phyloP scores from a whole-genome alignment of 768 basidiomycete species.

The Kwoniella dendrophila region DNA sequence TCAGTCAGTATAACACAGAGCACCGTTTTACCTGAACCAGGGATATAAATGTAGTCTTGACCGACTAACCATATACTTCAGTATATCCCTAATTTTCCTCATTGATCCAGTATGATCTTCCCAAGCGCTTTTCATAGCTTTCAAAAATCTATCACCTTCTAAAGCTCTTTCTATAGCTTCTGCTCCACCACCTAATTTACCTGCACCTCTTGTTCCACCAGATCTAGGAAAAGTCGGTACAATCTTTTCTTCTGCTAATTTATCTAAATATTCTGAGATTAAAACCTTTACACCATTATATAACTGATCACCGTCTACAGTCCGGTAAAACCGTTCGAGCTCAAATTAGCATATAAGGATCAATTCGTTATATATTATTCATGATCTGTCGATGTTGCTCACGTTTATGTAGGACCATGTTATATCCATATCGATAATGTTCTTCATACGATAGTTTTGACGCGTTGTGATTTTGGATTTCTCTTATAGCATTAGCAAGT shows the following conservation, averaged over 20 bases:
- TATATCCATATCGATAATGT: slow-evolving; percentile 90
- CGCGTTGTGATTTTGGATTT: slow-evolving; percentile 94
- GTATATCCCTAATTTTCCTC: slow-evolving; percentile 80
- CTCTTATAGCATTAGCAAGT: slow-evolving; percentile 79
- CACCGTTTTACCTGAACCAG: no score
- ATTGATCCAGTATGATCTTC: slow-evolving; percentile 89
- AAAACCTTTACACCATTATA: slow-evolving; percentile 82
- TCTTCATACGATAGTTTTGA: slow-evolving; percentile 87
- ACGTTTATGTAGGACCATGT: slow-evolving; percentile 81
- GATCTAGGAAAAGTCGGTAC: slow-evolving; percentile 77
- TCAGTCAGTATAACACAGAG: background rate
- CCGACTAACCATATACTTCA: slow-evolving; percentile 97
- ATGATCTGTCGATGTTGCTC: slow-evolving; percentile 4
- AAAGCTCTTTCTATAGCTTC: slow-evolving; percentile 76
- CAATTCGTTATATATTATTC: background rate
- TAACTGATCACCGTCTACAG: slow-evolving; percentile 69
- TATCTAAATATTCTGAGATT: slow-evolving; percentile 78
- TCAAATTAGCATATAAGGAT: background rate
- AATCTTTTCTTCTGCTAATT: slow-evolving; percentile 73
- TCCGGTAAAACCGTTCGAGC: background rate
- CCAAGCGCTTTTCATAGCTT: slow-evolving; percentile 82
- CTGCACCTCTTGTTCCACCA: slow-evolving; percentile 55
- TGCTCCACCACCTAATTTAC: slow-evolving; percentile 56
- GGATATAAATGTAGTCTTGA: no score
- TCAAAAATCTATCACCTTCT: slow-evolving; percentile 82